These are phyloP conservation scores for Auriscalpium vulgare DNA, from an alignment of 768 basidiomycete species.

Conservation along the genomic window DNA sequence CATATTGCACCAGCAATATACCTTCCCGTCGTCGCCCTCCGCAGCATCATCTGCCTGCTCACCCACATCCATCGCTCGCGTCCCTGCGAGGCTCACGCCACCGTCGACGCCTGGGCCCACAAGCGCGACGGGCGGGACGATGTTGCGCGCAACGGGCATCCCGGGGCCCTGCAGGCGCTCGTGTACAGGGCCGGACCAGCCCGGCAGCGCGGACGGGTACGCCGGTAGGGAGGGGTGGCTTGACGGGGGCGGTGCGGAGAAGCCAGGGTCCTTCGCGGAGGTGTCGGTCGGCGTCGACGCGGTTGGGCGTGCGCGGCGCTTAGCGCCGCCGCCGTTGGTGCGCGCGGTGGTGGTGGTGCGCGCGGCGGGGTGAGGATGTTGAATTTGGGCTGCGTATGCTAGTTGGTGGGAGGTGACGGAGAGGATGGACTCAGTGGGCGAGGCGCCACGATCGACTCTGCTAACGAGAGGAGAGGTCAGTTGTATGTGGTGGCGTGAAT, in stretches of 20 bases:
- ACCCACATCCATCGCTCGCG: conserved; percentile 32
- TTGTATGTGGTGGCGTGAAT: neutral
- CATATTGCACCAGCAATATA: conserved; percentile 81
- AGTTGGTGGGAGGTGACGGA: conserved; percentile 64
- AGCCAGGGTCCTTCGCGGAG: conserved; percentile 1
- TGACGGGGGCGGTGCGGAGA: neutral
- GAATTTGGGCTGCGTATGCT: conserved; percentile 25
- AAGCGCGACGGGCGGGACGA: conserved; percentile 25
- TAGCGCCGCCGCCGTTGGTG: conserved; percentile 30
- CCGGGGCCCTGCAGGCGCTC: conserved; percentile 69
- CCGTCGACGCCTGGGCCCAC: conserved; percentile 35
- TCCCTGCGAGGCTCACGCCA: conserved; percentile 43
- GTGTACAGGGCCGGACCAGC: conserved; percentile 28
- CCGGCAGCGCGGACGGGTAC: conserved; percentile 16
- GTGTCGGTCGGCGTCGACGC: conserved; percentile 5
- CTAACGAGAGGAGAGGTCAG: neutral
- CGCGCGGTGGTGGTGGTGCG: conserved; percentile 19
- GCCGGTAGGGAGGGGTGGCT: conserved; percentile 2
- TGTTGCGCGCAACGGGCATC: conserved; percentile 56
- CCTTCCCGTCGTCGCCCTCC: conserved; percentile 46
- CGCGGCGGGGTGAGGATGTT: neutral
- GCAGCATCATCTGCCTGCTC: conserved; percentile 48
- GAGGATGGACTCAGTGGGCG: conserved; percentile 66
- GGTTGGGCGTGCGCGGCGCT: conserved; percentile 10
- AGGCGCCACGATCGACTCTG: conserved; percentile 57